Evolutionary conservation across 805 yeast species (phyloP), one percentile per base, ranked within the genome.

Genomic region (Ogataea nonfermentans): DNA sequence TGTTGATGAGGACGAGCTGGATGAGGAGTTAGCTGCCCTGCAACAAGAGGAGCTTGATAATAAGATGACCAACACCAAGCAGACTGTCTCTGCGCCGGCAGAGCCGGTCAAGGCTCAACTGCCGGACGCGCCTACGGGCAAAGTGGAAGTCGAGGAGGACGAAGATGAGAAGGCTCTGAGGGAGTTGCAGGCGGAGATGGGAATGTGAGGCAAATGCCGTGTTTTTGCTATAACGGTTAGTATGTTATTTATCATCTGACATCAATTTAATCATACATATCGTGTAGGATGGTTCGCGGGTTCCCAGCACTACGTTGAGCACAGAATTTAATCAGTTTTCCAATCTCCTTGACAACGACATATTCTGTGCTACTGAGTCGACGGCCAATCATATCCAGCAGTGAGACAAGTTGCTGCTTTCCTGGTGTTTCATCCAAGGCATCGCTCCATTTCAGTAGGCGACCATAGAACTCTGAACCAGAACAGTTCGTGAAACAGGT

Each of bases 1-100:
- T 31, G 81, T 75, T 50, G 95, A 86, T 57, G 96, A 89, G 54
- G 99, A 93, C 64, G 78, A 91, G 59, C 93, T 90, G 54, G 96
- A 90, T 52, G 99, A 93, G 65, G 76, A 93, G 61, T 95, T 87
- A 43, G 84, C 80, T 40, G 70, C 89, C 54, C 88, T 89, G 63
- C 89, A 84, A 62, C 89, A 84, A 63, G 96, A 88, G 65, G 84
- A 80, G 43, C 70, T 78, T 40, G 84, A 83, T 46, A 74, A 68
- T 35, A 73, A 71, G 58, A 65, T 79, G 69, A 67, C 72, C 45
- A 67, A 66, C 41, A 75, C 72, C 4, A 72, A 71, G 28, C 59
- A 57, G 39, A 29, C 30, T 15, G 39, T 39, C n/a, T 33, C 36
- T 28, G 9, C 61, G 4, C 55, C 55, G n/a, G 49, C 46, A 17